phyloP scores from a whole-genome alignment of 2,329 filamentous ascomycete species.

The Pleurostoma richardsiae region DNA sequence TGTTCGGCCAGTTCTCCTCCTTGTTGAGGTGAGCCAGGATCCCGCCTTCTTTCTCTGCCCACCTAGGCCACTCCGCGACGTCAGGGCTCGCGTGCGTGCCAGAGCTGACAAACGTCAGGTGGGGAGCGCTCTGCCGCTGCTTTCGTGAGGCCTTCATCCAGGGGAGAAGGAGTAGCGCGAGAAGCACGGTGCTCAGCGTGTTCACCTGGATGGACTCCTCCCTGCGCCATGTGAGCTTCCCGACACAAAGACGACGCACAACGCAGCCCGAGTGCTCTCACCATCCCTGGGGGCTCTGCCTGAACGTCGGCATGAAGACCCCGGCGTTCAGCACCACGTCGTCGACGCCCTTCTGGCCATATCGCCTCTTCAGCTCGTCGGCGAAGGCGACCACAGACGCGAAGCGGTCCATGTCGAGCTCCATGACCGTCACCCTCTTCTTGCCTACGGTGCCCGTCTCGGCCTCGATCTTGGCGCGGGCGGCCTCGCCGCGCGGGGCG shows the following conservation, averaged over 20 bases:
- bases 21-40: slow-evolving; percentile 17
- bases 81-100: slow-evolving; percentile 11
- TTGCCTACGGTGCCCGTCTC: slow-evolving; percentile 10
- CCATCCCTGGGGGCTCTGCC: slow-evolving; percentile 18
- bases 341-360: slow-evolving; percentile 16
- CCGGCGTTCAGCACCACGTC: slow-evolving; percentile 20
- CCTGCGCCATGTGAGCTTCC: slow-evolving; percentile 13
- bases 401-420: slow-evolving; percentile 19
- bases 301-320: slow-evolving; percentile 12
- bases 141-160: slow-evolving; percentile 27
- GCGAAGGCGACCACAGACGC: slow-evolving; percentile 15
- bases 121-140: slow-evolving; percentile 14
- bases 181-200: slow-evolving; percentile 47
- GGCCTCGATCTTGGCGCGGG: slow-evolving; percentile 27
- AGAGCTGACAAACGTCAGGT: slow-evolving; percentile 17
- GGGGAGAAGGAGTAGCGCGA: slow-evolving; percentile 46
- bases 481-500: slow-evolving; percentile 25
- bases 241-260: neutral
- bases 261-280: slow-evolving; percentile 8
- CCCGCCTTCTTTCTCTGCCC: slow-evolving; percentile 6
- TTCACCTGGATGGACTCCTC: slow-evolving; percentile 55
- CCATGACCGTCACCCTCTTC: slow-evolving; percentile 11
- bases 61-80: slow-evolving; percentile 12
- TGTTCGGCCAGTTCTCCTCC: slow-evolving; percentile 17
- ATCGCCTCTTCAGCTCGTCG: slow-evolving; percentile 14